Base-by-base conservation (phyloP, 441 rosid genomes). In the Aquilaria agallochum region DNA sequence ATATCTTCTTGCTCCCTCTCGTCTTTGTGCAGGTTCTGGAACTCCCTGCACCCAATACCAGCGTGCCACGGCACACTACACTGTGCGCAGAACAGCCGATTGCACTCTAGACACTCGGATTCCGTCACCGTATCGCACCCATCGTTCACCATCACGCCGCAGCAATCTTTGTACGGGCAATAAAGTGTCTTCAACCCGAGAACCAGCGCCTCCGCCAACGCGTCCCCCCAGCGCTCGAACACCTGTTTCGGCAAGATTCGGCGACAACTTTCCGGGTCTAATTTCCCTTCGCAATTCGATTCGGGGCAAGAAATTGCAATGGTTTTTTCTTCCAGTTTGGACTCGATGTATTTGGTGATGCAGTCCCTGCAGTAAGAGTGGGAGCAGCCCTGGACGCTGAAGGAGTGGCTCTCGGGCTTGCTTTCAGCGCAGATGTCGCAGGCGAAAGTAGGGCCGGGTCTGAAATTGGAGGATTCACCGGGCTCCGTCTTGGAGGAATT, bases 201-300 rank as follows among this genome's bases (percentile, higher is more conserved):
- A 44, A 83, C 68, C 66, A 76, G 9, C 0, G 72, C 68, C 66
- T 83, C 80, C 46, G 82, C 73, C 59, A 78, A 67, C 27, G 74
- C 71, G 11, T 60, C 52, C 59, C 73, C 80, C 86, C 86, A 78
- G 11, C 75, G 74, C 10, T 80, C 82, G 47, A 80, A 74, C 54
- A 80, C 79, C 11, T 73, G 67, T 12, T 53, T 46, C 0, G 80
- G 80, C 54, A 83, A 49, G 20, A 80, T 65, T 12, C 69, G 54
- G 13, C 66, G 66, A 53, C 73, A 83, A 12, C 51, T 27, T 69
- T 74, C 62, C 9, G 79, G 80, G 59, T 80, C 82, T 12, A 83
- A 57, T 0, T 33, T 27, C 0, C 51, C 64, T 40, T 55, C 59
- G 44, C 85, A 80, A 7, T 66, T 79, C 14, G 62, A n/a, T 52